Evolutionary conservation across 2,329 filamentous ascomycete species (phyloP), one percentile per base, ranked within the genome.

Genomic region (Beauveria sp.): DNA sequence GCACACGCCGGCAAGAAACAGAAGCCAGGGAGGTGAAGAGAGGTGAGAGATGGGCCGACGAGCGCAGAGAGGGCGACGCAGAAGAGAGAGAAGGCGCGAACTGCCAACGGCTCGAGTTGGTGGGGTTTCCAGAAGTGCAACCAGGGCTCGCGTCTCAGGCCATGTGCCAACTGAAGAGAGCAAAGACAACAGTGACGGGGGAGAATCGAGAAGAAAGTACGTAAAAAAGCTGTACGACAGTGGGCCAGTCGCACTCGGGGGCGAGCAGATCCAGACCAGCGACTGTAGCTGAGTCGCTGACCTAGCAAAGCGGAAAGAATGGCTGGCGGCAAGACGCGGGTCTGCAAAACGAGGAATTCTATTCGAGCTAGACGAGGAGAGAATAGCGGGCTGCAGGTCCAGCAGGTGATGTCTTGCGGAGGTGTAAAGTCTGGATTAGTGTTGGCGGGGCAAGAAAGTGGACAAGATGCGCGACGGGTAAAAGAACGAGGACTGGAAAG

Each of bases 161-260:
- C 60, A 61, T 61, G 60, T 61, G 60, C 60, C 50, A 38, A n/a
- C 50, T 28, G 51, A 42, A n/a, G 31, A 58, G 55, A 48, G 34
- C 56, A 24, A 51, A 2, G 45, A 52, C 31, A 16, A n/a, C 26
- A 52, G 38, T 45, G 38, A 42, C 38, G 46, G 49, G 31, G 46
- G 24, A 34, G 57, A 60, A 40, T 26, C 49, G 40, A 60, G 26
- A 52, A 60, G 24, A 53, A 10, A 56, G 60, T 61, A 56, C 60
- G 60, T 61, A 61, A 61, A 61, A 61, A 61, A 53, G 60, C 43
- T 61, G 60, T 55, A 56, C 31, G 52, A 50, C 52, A 56, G 60
- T 61, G 60, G 60, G 60, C 60, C 60, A 51, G 52, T 50, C 49
- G 40, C 59, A 61, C 42, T 16, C 18, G 42, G 34, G 26, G 31